phyloP scores from a whole-genome alignment of 805 yeast species.

The Zygoascus ofunaensis region DNA sequence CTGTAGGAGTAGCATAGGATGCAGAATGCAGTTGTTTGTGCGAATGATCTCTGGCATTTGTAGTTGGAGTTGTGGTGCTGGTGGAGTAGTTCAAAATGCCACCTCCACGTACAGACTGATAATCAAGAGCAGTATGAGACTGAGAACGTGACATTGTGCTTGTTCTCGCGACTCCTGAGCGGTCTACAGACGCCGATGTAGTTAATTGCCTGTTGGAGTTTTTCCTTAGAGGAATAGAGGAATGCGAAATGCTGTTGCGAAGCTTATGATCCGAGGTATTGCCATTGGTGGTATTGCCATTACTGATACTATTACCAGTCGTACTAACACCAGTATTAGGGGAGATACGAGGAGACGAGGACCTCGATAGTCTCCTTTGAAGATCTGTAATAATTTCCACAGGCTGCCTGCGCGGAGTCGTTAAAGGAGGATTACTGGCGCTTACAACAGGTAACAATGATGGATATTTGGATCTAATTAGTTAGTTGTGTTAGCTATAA shows the following conservation, averaged over 20 bases:
- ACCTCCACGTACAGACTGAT: no score
- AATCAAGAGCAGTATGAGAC: no score
- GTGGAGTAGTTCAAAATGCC: neutral
- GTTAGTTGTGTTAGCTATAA: no score
- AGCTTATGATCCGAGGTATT: neutral
- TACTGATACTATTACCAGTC: neutral
- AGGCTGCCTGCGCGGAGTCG: conserved; percentile 7
- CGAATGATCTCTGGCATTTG: neutral
- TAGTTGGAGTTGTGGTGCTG: neutral
- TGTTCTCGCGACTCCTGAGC: no score
- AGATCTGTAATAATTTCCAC: conserved; percentile 13
- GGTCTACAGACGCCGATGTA: neutral
- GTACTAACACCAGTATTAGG: neutral
- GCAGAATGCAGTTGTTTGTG: neutral
- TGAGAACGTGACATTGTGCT: no score
- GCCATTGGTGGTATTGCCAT: conserved; percentile 1
- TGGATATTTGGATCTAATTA: conserved; percentile 1
- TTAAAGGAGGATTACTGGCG: neutral
- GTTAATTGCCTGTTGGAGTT: neutral
- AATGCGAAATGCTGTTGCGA: neutral
- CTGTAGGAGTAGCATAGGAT: neutral
- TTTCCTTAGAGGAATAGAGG: conserved; percentile 10
- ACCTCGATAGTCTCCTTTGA: conserved; percentile 11
- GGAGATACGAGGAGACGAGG: neutral
- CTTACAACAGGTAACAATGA: conserved; percentile 15